Evolutionary conservation across 2,329 filamentous ascomycete species (phyloP).

Genomic region (Pezicula rhizophila): DNA sequence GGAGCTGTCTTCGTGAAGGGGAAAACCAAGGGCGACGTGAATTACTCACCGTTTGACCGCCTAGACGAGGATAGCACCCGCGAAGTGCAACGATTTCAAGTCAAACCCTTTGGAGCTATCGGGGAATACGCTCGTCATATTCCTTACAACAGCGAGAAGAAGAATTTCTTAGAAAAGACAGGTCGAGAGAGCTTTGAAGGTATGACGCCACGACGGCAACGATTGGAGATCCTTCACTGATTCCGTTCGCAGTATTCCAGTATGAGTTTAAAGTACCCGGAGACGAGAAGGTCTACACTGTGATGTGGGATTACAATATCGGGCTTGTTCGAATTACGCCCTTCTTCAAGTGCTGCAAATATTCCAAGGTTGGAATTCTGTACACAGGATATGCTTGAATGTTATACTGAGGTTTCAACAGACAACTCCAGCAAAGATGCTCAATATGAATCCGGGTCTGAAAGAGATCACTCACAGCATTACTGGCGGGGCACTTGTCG

Average conservation of each 20-base stretch:
- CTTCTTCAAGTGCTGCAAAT: constrained; percentile 86
- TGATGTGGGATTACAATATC: constrained; percentile 97
- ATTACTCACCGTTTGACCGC: constrained; percentile 69
- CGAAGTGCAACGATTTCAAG: constrained; percentile 56
- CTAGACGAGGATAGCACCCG: constrained; percentile 49
- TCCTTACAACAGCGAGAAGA: constrained; percentile 92
- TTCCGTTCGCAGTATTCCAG: constrained; percentile 60
- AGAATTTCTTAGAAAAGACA: constrained; percentile 79
- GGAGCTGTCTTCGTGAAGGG: constrained; percentile 56
- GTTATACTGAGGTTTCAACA: constrained; percentile 32
- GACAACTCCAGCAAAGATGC: constrained; percentile 84
- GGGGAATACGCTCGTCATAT: constrained; percentile 65
- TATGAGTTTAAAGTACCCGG: constrained; percentile 73
- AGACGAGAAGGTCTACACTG: constrained; percentile 60
- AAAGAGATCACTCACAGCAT: constrained; percentile 90
- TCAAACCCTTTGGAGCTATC: constrained; percentile 62
- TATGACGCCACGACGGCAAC: constrained; percentile 33
- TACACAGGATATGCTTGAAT: constrained; percentile 1
- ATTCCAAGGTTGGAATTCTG: constrained; percentile 64
- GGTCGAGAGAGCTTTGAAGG: constrained; percentile 85
- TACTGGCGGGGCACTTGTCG: constrained; percentile 82
- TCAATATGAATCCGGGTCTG: constrained; percentile 72
- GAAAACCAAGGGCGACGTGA: constrained; percentile 59
- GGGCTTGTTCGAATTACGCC: constrained; percentile 91
- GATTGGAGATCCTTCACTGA: constrained; percentile 15